A percentile compares a stretch with the other conserved stretches of the same genome.
phyloP scores from a whole-genome alignment of 768 basidiomycete genomes.

The Naganishia antarctica region DNA sequence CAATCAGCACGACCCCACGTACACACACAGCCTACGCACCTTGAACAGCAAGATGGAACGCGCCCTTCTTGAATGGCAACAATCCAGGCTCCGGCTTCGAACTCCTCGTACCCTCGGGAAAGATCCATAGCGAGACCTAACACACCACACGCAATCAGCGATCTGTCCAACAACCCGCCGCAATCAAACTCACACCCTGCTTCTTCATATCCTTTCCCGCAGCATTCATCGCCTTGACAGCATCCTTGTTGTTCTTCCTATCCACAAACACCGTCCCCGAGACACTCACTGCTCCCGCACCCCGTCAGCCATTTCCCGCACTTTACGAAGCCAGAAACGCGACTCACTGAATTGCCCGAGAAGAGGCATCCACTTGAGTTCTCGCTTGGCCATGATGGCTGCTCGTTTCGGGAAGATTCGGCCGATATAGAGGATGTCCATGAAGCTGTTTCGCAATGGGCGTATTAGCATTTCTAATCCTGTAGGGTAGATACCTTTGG shows the following conservation, averaged over 20 bases:
- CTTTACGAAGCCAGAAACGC: no score
- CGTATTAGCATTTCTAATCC: background rate
- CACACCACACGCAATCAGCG: slow-evolving; percentile 46
- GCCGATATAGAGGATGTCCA: slow-evolving; percentile 65
- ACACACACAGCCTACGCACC: slow-evolving; percentile 50
- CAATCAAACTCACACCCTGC: slow-evolving; percentile 34
- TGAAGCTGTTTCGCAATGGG: slow-evolving; percentile 34
- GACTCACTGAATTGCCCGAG: slow-evolving; percentile 72
- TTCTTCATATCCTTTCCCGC: slow-evolving; percentile 76
- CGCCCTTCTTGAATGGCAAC: slow-evolving; percentile 93
- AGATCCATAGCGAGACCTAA: slow-evolving; percentile 76
- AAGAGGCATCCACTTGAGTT: slow-evolving; percentile 71
- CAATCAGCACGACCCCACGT: background rate
- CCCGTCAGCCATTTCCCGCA: no score
- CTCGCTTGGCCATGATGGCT: slow-evolving; percentile 88
- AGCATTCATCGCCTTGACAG: slow-evolving; percentile 67
- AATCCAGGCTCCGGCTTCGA: slow-evolving; percentile 62
- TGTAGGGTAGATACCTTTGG: background rate
- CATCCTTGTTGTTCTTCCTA: slow-evolving; percentile 68
- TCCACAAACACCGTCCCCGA: slow-evolving; percentile 89
- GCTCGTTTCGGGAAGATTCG: slow-evolving; percentile 77
- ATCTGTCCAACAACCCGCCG: slow-evolving; percentile 16
- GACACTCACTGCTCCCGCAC: slow-evolving; percentile 57
- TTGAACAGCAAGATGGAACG: slow-evolving; percentile 91
- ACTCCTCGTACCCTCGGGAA: slow-evolving; percentile 91